These are phyloP conservation scores for Rhodosporidiobolus odoratus DNA, from an alignment of 768 basidiomycete species.

Conservation along the genomic window DNA sequence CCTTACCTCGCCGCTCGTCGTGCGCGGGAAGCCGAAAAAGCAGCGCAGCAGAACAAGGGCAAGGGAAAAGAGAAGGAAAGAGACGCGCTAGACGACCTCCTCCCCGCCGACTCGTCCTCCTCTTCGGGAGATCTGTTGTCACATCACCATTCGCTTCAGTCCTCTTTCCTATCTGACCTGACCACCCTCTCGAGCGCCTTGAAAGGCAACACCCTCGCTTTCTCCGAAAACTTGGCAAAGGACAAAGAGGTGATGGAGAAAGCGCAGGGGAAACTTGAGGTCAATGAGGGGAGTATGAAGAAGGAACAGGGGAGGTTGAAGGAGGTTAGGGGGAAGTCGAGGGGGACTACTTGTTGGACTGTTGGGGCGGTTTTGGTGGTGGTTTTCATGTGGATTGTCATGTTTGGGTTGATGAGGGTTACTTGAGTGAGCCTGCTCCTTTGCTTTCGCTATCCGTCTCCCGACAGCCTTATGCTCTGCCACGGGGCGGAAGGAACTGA, in stretches of 20 bases:
- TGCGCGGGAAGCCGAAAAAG: background rate
- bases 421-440: too few relatives aligned
- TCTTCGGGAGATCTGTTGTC: constrained; percentile 26
- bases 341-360: constrained; percentile 68
- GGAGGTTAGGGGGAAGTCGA: constrained; percentile 60
- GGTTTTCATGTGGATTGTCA: constrained; percentile 58
- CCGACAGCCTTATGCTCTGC: too few relatives aligned
- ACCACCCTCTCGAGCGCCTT: constrained; percentile 82
- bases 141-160: constrained; percentile 51
- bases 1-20: background rate
- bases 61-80: background rate
- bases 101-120: background rate
- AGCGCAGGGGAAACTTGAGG: constrained; percentile 67
- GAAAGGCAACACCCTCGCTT: constrained; percentile 73
- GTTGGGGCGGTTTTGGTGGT: constrained; percentile 63
- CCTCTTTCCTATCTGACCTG: constrained; percentile 68
- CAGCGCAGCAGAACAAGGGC: background rate
- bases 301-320: constrained; percentile 61
- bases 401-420: constrained; percentile 62
- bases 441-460: too few relatives aligned
- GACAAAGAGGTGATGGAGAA: constrained; percentile 67
- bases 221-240: constrained; percentile 64
- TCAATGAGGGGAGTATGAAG: constrained; percentile 64
- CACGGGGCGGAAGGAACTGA: too few relatives aligned
- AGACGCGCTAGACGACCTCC: constrained; percentile 1